Evolutionary conservation across 192 early-diverging fungal species (phyloP), one percentile per base, ranked within the genome.

Genomic region (Coemansia sp.): DNA sequence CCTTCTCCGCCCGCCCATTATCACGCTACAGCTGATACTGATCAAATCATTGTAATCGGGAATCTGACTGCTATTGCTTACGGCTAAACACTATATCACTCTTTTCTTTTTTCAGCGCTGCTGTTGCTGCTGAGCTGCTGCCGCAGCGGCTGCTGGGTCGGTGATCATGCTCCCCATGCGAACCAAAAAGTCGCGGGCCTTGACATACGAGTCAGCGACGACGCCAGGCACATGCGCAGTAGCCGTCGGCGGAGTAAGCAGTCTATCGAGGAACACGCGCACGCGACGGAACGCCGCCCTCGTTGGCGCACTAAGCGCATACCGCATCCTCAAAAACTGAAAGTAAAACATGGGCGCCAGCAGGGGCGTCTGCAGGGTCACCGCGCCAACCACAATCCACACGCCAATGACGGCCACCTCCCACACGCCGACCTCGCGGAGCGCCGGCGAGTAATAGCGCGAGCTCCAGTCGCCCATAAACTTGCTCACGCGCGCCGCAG

Each of bases 301-400:
- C n/a, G 74, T 76, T 10, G 79, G 66, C 24, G 79, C 66, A n/a
- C 70, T 82, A n/a, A 76, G 60, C 64, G 70, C 63, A 58, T 76
- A 82, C 27, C 79, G 70, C 62, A 82, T 49, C 5, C 79, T 66
- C 62, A 82, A 36, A 45, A 82, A 82, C 64, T 75, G 73, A 54
- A 67, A 68, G 41, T 82, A 82, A 10, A 67, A 38, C 19, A 75
- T 29, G 36, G 74, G 79, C 17, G 70, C 73, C 10, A 73, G 41
- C 63, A 76, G 41, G 46, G 73, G 70, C 9, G 70, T 70, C 64
- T 82, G 79, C 67, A 82, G 63, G 15, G 73, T 76, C n/a, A 76
- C 57, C 1, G 73, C 79, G n/a, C 73, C 74, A 31, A 82, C 46
- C 22, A 68, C 64, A 10, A 76, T 19, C 73, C 73, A 75, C n/a